phyloP scores from a whole-genome alignment of 768 basidiomycete genomes.

The Hericium erinaceus region DNA sequence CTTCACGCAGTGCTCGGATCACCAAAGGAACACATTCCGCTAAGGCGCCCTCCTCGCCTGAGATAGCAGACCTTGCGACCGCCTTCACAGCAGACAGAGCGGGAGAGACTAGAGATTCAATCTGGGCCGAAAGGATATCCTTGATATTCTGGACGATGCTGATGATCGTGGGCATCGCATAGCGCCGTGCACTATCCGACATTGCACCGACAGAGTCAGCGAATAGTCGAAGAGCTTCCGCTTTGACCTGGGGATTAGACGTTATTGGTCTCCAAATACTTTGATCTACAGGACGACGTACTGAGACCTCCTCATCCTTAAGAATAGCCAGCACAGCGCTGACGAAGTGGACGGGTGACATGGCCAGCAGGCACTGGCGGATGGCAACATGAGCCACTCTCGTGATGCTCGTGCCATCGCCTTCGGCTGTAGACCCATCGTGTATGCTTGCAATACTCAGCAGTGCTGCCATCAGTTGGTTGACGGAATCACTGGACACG shows the following conservation, averaged over 20 bases:
- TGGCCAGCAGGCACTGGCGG: conserved; percentile 36
- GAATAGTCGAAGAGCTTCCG: conserved; percentile 63
- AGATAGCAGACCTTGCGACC: conserved; percentile 45
- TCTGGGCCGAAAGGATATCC: conserved; percentile 33
- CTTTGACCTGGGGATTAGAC: conserved; percentile 38
- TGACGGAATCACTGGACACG: conserved; percentile 19
- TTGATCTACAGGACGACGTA: conserved; percentile 29
- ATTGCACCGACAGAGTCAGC: conserved; percentile 57
- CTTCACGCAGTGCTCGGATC: conserved; percentile 38
- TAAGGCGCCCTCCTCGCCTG: conserved; percentile 61
- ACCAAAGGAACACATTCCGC: conserved; percentile 50
- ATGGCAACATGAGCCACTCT: conserved; percentile 10
- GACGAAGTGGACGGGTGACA: conserved; percentile 68
- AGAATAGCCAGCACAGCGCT: conserved; percentile 46
- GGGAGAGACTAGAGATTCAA: conserved; percentile 30
- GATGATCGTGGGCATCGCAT: conserved; percentile 38
- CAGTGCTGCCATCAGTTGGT: conserved; percentile 38
- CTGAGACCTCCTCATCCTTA: conserved; percentile 6
- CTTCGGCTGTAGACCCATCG: conserved; percentile 21
- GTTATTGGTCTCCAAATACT: conserved; percentile 37
- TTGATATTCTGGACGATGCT: conserved; percentile 45
- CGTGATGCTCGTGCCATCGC: conserved; percentile 4
- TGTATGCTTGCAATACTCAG: conserved; percentile 36
- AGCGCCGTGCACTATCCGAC: conserved; percentile 42
- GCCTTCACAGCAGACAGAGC: conserved; percentile 54